phyloP scores from a whole-genome alignment of 106 monocot species.

The Cymbidium sinense region DNA sequence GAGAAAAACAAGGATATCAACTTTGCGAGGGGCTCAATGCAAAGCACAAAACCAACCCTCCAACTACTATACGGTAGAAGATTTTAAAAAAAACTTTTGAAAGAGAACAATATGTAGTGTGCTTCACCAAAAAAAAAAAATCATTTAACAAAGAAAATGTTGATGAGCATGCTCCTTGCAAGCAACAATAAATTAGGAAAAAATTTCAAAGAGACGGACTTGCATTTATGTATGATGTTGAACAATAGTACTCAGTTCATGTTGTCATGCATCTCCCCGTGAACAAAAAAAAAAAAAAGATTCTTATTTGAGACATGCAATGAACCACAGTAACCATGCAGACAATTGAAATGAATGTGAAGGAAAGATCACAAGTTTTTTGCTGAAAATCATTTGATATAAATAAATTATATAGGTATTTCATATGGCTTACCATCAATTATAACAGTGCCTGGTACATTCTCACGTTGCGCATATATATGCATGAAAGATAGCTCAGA shows the following conservation, averaged over 20 bases:
- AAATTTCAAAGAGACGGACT: not conserved
- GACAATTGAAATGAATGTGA: not conserved
- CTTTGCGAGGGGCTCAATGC: not conserved
- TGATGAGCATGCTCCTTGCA: not conserved
- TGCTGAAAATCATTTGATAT: not conserved
- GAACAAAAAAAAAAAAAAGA: not conserved
- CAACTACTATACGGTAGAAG: not conserved
- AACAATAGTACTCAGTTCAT: not conserved
- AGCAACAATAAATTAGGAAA: not conserved
- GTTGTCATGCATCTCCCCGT: not conserved
- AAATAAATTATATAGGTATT: not conserved
- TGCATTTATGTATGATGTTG: not conserved
- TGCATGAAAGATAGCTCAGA: constrained; percentile 69
- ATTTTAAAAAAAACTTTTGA: not conserved
- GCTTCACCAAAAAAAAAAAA: not conserved
- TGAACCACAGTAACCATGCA: not conserved
- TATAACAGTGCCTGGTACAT: constrained; percentile 72
- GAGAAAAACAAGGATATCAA: not conserved
- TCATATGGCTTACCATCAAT: constrained; percentile 62
- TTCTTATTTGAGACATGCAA: not conserved
- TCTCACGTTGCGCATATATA: constrained; percentile 58
- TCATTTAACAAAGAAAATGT: not conserved
- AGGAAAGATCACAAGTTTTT: not conserved
- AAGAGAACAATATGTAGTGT: not conserved
- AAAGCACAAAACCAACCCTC: not conserved